Percentiles rank a stretch among this genome's conserved stretches.
Conservation (phyloP, 2,329 filamentous ascomycete species). For the Xylaria sp. region DNA sequence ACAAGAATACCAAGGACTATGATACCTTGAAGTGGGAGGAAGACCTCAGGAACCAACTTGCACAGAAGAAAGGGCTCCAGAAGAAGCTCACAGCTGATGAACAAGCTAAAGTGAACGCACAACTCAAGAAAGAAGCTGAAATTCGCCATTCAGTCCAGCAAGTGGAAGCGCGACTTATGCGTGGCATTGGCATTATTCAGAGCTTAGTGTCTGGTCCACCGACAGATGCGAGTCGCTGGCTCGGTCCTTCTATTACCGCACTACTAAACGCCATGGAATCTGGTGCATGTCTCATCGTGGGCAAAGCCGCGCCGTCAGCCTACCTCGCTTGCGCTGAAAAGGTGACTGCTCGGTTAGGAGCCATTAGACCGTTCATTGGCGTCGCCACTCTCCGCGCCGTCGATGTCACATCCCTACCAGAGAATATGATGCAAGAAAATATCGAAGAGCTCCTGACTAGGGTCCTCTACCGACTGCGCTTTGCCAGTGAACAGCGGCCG, state of each 20-base stretch:
- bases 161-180: constrained; percentile 76
- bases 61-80: constrained; percentile 90
- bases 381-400: constrained; percentile 86
- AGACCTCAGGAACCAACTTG: constrained; percentile 85
- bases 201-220: constrained; percentile 87
- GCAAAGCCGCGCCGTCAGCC: constrained; percentile 79
- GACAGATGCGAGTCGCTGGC: constrained; percentile 90
- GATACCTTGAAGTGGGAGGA: constrained; percentile 98
- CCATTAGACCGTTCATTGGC: constrained; percentile 84
- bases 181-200: constrained; percentile 87
- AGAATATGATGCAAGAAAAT: constrained; percentile 80
- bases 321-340: constrained; percentile 84
- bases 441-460: constrained; percentile 86
- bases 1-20: constrained; percentile 95
- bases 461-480: constrained; percentile 89
- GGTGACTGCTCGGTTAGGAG: constrained; percentile 78
- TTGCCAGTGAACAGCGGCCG: constrained; percentile 91
- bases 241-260: constrained; percentile 80
- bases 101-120: constrained; percentile 87
- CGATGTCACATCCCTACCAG: constrained; percentile 76
- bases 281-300: constrained; percentile 83
- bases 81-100: constrained; percentile 94
- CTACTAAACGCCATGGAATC: constrained; percentile 80
- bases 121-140: constrained; percentile 84
- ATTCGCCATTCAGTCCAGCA: constrained; percentile 79